A percentile compares a stretch with the other conserved stretches of the same genome.
These are phyloP conservation scores for Fusarium sp. DNA, from an alignment of 2,329 filamentous ascomycete genomes.

Conservation along the genomic window DNA sequence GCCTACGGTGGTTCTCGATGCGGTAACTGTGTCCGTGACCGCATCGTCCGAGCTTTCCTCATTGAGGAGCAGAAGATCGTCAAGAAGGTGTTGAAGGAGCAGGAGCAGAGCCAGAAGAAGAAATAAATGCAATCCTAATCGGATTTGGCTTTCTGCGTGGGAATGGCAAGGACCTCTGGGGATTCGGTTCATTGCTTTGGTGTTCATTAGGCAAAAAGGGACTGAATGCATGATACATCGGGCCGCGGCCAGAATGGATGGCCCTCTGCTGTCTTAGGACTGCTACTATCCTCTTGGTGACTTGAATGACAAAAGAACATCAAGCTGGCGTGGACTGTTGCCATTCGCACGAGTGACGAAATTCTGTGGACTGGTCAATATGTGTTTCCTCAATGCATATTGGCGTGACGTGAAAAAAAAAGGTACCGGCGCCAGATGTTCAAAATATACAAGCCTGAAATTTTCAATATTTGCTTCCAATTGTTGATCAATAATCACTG, in stretches of 20 bases:
- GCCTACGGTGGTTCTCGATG: constrained; percentile 99
- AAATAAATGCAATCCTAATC: constrained; percentile 67
- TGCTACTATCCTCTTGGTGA: constrained; percentile 59
- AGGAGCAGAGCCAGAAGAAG: constrained; percentile 79
- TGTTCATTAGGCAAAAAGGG: constrained; percentile 65
- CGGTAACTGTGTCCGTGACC: constrained; percentile 98
- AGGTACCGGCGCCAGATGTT: constrained; percentile 26
- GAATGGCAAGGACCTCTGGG: constrained; percentile 53
- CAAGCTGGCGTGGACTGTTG: constrained; percentile 51
- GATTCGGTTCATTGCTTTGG: constrained; percentile 64
- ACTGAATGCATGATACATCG: constrained; percentile 63
- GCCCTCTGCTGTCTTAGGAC: constrained; percentile 61
- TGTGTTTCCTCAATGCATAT: background rate
- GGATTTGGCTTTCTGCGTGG: constrained; percentile 51
- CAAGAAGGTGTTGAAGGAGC: constrained; percentile 99
- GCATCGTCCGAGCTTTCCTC: constrained; percentile 97
- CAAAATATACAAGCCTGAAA: constrained; percentile 23
- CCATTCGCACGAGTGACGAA: constrained; percentile 41
- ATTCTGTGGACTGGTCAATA: constrained; percentile 6
- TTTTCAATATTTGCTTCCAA: background rate
- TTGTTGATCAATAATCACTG: background rate
- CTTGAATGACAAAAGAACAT: constrained; percentile 60
- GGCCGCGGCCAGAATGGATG: constrained; percentile 54
- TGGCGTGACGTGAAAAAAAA: constrained; percentile 30
- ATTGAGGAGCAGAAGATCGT: constrained; percentile 99